These are phyloP conservation scores for Hordeum pubiflorum DNA, from an alignment of 202 grass and related monocot species.

Conservation along the genomic window DNA sequence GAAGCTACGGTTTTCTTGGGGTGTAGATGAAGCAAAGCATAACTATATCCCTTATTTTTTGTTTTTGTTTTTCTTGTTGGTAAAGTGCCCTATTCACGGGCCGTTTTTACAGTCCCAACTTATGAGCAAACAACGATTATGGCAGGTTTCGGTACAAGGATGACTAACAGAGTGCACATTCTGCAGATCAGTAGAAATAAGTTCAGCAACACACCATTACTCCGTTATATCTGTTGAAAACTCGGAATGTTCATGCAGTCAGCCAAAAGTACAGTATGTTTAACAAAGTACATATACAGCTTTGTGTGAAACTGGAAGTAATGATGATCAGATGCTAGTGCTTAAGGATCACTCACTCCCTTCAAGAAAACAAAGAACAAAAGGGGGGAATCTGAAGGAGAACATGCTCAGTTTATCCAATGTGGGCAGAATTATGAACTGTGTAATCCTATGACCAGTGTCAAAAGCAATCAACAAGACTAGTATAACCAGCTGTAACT, in stretches of 20 bases:
- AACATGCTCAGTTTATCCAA: constrained; percentile 6
- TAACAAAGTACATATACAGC: background rate
- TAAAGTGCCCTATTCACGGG: background rate
- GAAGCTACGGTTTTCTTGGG: constrained; percentile 24
- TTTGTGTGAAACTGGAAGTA: background rate
- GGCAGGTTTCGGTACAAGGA: background rate
- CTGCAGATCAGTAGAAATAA: background rate
- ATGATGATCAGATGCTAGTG: background rate
- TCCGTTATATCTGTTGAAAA: background rate
- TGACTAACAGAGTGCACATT: background rate
- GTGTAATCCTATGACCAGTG: background rate
- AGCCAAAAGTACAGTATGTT: constrained; percentile 14
- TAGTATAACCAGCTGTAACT: background rate
- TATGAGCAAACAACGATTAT: background rate
- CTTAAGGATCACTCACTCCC: background rate
- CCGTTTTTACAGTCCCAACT: constrained; percentile 9
- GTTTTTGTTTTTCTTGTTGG: background rate
- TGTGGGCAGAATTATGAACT: constrained; percentile 4
- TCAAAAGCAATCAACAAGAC: background rate
- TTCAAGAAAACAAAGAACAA: constrained; percentile 16
- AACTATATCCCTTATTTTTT: constrained; percentile 3
- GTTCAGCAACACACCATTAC: background rate
- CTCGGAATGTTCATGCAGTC: background rate
- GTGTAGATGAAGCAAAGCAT: constrained; percentile 12
- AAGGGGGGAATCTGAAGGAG: background rate